Evolutionary conservation across 1,284 basidiomycete species (phyloP), one percentile per base, ranked within the genome.

Genomic region (Fistulina hepatica): DNA sequence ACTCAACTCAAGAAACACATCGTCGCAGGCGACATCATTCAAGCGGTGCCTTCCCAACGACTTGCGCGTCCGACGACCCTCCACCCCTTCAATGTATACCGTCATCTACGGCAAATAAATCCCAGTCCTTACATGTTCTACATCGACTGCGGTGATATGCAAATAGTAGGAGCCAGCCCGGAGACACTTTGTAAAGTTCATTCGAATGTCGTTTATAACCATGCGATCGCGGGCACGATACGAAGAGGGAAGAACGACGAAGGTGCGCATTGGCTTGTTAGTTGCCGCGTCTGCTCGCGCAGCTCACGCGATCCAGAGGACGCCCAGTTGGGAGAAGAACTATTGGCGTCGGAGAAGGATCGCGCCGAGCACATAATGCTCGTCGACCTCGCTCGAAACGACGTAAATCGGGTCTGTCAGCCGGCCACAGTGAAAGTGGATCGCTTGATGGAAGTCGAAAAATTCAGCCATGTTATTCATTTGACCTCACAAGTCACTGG

Each of bases 71-170:
- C 82, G 37, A 98, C 95, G 0, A 60, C 73, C 15, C 65, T 99
- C 21, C 92, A 98, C 58, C 93, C 95, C 0, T 99, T 99, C 70
- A 99, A 98, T 64, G 90, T 84, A 10, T 97, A 93, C 58, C 73
- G 95, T 17, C 85, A 91, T 42, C 68, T 99, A 32, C 78, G 95
- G 34, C 82, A 93, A 51, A 74, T 97, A 44, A 99, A 99, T 55
- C 95, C 95, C 1, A 93, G 88, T 39, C 95, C 95, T 5, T 98
- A 99, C 63, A 98, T 97, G 94, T 99, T 95, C 63, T 99, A 94
- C 58, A 60, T 99, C 47, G 89, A 98, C 52, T 93, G 90, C 50
- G 88, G 89, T 6, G 89, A 89, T 41, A 59, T 91, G 8, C 91
- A 97, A 58, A 68, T 99, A 22, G 92, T 98, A 11, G 95, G 95